These are phyloP conservation scores for Gryganskiella cystojenkinii DNA, from an alignment of 192 early-diverging fungal genomes.

Conservation along the genomic window DNA sequence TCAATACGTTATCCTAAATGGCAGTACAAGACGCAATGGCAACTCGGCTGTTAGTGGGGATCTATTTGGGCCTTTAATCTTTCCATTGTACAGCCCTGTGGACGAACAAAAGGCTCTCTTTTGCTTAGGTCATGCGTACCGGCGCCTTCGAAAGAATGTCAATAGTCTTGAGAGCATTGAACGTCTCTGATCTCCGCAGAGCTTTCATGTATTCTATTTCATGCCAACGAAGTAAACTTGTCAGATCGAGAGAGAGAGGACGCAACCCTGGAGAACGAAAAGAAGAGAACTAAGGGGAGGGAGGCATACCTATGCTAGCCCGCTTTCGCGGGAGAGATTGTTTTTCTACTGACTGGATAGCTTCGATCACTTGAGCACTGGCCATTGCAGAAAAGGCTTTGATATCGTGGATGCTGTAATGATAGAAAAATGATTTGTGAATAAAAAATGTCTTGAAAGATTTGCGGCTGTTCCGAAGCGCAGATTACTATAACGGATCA, in stretches of 20 bases:
- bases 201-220: slow-evolving; percentile 42
- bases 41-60: too few relatives aligned
- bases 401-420: slow-evolving; percentile 39
- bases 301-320: slow-evolving; percentile 31
- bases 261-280: background rate
- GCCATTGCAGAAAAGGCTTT: slow-evolving; percentile 51
- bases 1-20: slow-evolving; percentile 39
- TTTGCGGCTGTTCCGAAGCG: too few relatives aligned
- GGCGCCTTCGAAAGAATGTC: slow-evolving; percentile 60
- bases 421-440: too few relatives aligned
- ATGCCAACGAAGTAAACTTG: background rate
- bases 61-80: too few relatives aligned
- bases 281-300: background rate
- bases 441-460: too few relatives aligned
- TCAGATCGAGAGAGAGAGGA: background rate
- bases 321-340: slow-evolving; percentile 12
- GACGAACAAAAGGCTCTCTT: too few relatives aligned
- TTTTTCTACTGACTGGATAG: slow-evolving; percentile 22
- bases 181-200: slow-evolving; percentile 31
- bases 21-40: too few relatives aligned
- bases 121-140: slow-evolving; percentile 42
- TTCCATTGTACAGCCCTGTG: background rate
- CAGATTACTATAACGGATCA: too few relatives aligned
- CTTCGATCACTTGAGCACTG: slow-evolving; percentile 39
- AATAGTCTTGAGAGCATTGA: slow-evolving; percentile 53